phyloP scores from a whole-genome alignment of 352 stramenopile genomes.

The Globisporangium nagaii region DNA sequence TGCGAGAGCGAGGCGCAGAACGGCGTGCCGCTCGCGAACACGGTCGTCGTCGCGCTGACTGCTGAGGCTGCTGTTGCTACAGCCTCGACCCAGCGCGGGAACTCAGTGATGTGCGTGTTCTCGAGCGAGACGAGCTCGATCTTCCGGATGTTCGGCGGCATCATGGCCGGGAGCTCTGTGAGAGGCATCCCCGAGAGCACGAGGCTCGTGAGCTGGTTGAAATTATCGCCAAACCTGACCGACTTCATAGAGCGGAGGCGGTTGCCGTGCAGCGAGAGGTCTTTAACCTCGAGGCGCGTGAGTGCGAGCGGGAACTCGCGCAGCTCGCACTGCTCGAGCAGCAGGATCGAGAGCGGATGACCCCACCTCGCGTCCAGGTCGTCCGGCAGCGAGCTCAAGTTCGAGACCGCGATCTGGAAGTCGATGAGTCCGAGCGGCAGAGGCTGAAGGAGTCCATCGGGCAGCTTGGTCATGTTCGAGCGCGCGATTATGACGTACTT shows the following conservation, averaged over 20 bases:
- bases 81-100: not conserved
- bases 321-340: not conserved
- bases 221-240: not conserved
- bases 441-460: not conserved
- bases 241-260: not conserved
- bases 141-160: not conserved
- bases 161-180: not conserved
- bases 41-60: not conserved
- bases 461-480: conserved; percentile 13
- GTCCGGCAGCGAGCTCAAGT: conserved; percentile 8
- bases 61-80: no score
- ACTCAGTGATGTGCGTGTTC: not conserved
- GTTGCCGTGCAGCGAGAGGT: not conserved
- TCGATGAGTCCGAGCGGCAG: conserved; percentile 9
- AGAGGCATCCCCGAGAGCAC: conserved; percentile 6
- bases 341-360: not conserved
- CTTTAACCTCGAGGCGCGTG: not conserved
- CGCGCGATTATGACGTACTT: conserved; percentile 1
- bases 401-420: conserved; percentile 13
- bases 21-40: not conserved
- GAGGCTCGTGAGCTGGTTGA: not conserved
- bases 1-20: not conserved
- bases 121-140: conserved; percentile 1
- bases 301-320: not conserved
- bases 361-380: conserved; percentile 6